Evolutionary conservation across 345 rosid species (phyloP), one percentile per base, ranked within the genome.

Genomic region (Garcia nutans): DNA sequence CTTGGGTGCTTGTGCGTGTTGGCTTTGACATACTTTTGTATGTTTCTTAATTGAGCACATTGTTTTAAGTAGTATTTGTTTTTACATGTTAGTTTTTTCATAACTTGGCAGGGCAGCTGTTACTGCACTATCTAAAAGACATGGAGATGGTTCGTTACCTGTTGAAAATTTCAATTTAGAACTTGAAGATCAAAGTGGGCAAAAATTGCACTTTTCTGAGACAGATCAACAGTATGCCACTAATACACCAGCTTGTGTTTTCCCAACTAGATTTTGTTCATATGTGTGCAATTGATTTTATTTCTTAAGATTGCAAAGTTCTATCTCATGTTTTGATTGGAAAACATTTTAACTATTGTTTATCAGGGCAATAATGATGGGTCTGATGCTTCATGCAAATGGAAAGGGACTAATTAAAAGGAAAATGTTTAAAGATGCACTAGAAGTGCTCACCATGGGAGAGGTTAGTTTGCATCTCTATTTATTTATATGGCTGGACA

Each of bases 401-500:
- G 98, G 85, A 26, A 95, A 95, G 82, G 85, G 83, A 45, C 78
- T 93, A 54, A 86, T 96, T 10, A 85, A 63, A 77, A 88, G 58
- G 76, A 83, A 85, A 57, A 84, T 82, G 91, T 91, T 83, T 76
- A 76, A 83, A 66, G 98, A 96, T 83, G 99, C 98, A 33, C 23
- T 93, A 49, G 97, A 96, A 87, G 94, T 91, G 73, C 98, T 96
- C 62, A 83, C 85, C 54, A 96, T 90, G 98, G 97, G 94, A 45
- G 97, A 95, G 96, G 99, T 92, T 22, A 70, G 89, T 78, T 83
- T 28, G 37, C 78, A 22, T 33, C 19, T 33, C 8, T 65, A 37
- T 62, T 23, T 69, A 44, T 67, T 57, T 41, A 37, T 37, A 37
- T 37, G n/a, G 41, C 31, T 28, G 31, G 31, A 26, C n/a, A n/a